These are phyloP conservation scores for Flaveria ramosissima DNA, from an alignment of 129 eudicot species.

Conservation along the genomic window DNA sequence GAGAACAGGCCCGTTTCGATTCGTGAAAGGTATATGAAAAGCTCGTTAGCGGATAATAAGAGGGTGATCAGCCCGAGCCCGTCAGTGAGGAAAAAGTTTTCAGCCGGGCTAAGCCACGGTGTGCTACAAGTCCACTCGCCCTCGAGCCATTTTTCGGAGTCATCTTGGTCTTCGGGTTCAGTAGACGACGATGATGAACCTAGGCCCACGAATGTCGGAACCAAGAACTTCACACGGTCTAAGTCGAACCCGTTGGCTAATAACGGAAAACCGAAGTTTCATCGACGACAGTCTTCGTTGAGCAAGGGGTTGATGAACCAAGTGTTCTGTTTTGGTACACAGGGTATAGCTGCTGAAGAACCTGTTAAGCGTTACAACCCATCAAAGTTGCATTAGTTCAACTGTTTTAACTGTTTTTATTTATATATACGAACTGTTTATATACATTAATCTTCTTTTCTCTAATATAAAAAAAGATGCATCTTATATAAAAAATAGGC, in stretches of 20 bases:
- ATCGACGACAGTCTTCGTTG: slow-evolving; percentile 48
- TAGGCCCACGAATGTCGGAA: slow-evolving; percentile 3
- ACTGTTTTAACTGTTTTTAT: slow-evolving; percentile 13
- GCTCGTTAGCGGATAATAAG: slow-evolving; percentile 37
- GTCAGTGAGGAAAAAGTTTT: slow-evolving; percentile 51
- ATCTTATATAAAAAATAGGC: no score
- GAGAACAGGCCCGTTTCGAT: slow-evolving; percentile 47
- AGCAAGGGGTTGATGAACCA: slow-evolving; percentile 64
- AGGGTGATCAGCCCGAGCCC: slow-evolving; percentile 50
- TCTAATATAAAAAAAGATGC: neutral
- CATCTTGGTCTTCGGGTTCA: slow-evolving; percentile 63
- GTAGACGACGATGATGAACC: slow-evolving; percentile 29
- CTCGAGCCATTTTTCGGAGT: slow-evolving; percentile 59
- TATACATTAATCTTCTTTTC: neutral
- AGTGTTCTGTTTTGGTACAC: slow-evolving; percentile 80
- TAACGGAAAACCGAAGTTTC: slow-evolving; percentile 35
- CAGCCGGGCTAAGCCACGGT: slow-evolving; percentile 57
- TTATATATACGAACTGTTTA: neutral
- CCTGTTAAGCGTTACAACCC: slow-evolving; percentile 34
- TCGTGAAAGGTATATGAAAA: slow-evolving; percentile 45
- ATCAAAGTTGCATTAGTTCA: slow-evolving; percentile 31
- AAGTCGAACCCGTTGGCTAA: slow-evolving; percentile 32
- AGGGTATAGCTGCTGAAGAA: slow-evolving; percentile 55
- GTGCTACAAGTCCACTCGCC: slow-evolving; percentile 53
- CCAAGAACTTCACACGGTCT: slow-evolving; percentile 23